These are phyloP conservation scores for Aspergillus funiculosus DNA, from an alignment of 495 filamentous ascomycete species.

Conservation along the genomic window DNA sequence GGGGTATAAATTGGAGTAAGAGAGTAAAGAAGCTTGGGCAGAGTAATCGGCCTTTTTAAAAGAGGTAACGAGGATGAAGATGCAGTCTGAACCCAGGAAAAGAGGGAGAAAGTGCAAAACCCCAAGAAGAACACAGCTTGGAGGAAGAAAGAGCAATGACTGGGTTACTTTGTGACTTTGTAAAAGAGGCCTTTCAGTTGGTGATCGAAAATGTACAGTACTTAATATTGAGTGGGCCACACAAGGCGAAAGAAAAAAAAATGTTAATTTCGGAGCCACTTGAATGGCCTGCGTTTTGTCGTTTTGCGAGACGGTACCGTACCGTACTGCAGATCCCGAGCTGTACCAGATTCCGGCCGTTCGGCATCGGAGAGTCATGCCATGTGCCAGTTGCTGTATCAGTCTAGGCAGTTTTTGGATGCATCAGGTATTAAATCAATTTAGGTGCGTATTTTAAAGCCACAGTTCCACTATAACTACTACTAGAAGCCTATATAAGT, in stretches of 20 bases:
- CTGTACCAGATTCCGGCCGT: neutral
- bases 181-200: neutral
- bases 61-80: neutral
- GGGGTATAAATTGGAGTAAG: slow-evolving; percentile 1
- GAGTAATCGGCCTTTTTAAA: neutral
- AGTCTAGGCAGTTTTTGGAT: no score
- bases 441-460: no score
- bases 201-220: slow-evolving; percentile 14
- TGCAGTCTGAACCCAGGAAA: neutral
- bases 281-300: neutral
- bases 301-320: neutral
- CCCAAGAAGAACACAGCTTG: neutral
- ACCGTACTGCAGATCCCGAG: slow-evolving; percentile 1
- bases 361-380: neutral
- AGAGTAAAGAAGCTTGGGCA: neutral
- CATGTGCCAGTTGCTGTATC: slow-evolving; percentile 1
- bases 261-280: neutral
- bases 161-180: slow-evolving; percentile 1
- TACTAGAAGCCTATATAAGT: no score
- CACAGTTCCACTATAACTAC: no score
- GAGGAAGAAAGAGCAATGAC: neutral
- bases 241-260: slow-evolving; percentile 6
- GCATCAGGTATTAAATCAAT: no score
- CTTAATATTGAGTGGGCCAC: slow-evolving; percentile 16
- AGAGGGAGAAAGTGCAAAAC: neutral